phyloP scores from a whole-genome alignment of 2,329 filamentous ascomycete species.

The Aspergillus uvarum region DNA sequence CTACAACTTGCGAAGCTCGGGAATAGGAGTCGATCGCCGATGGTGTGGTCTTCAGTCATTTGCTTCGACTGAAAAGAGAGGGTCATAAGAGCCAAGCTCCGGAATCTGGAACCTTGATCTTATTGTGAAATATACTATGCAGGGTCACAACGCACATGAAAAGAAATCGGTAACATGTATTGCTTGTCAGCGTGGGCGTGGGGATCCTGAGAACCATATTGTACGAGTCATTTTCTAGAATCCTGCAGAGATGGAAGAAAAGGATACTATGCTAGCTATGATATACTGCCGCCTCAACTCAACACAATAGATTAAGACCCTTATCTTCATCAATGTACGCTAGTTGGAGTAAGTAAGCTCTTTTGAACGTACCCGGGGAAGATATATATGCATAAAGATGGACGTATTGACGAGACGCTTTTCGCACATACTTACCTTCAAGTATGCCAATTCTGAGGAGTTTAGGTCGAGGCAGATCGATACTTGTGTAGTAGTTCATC shows the following conservation, averaged over 20 bases:
- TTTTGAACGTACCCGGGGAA: too few relatives aligned
- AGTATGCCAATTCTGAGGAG: too few relatives aligned
- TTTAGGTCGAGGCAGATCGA: too few relatives aligned
- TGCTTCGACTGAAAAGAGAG: neutral
- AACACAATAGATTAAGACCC: neutral
- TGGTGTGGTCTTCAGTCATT: neutral
- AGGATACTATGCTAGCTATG: neutral
- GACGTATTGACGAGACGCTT: too few relatives aligned
- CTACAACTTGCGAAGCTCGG: neutral
- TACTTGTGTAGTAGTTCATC: neutral
- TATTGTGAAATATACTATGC: neutral
- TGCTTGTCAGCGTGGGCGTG: neutral
- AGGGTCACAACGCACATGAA: neutral
- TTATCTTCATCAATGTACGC: too few relatives aligned
- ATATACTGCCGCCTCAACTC: neutral
- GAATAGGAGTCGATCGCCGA: conserved; percentile 14
- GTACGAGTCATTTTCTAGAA: neutral
- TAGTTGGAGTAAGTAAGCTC: too few relatives aligned
- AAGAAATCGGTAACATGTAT: conserved; percentile 1
- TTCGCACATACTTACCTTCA: too few relatives aligned
- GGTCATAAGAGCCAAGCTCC: too few relatives aligned
- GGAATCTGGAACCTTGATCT: too few relatives aligned
- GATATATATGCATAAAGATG: too few relatives aligned
- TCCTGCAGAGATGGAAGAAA: neutral
- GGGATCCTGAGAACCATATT: neutral